phyloP scores from a whole-genome alignment of 2,329 filamentous ascomycete species.

The Sclerotinia minor region DNA sequence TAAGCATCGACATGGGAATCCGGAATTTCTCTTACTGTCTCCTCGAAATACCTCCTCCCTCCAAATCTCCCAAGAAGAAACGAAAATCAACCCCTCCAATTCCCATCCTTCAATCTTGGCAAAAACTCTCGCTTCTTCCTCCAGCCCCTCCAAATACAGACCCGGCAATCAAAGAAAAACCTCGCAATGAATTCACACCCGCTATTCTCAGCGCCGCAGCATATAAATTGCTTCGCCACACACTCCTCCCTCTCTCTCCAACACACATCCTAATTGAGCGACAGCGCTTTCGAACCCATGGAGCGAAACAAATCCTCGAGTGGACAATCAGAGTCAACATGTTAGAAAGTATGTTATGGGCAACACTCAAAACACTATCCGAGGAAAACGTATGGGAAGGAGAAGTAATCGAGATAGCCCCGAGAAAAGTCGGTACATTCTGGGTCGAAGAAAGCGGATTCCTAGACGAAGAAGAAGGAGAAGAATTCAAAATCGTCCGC shows the following conservation, averaged over 20 bases:
- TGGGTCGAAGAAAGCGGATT: slow-evolving; percentile 47
- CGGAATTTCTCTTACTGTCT: slow-evolving; percentile 77
- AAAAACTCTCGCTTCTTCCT: slow-evolving; percentile 29
- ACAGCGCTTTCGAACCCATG: slow-evolving; percentile 61
- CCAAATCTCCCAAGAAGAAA: neutral
- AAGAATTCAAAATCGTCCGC: slow-evolving; percentile 40
- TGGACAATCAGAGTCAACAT: slow-evolving; percentile 84
- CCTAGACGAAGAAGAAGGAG: slow-evolving; percentile 26
- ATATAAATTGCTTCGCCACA: slow-evolving; percentile 52
- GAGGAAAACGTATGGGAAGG: slow-evolving; percentile 47
- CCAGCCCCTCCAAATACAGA: slow-evolving; percentile 24
- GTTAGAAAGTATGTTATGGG: slow-evolving; percentile 79
- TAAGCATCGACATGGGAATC: slow-evolving; percentile 85
- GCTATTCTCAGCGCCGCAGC: slow-evolving; percentile 55
- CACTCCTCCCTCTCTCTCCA: slow-evolving; percentile 54
- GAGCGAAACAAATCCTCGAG: slow-evolving; percentile 67
- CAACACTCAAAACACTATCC: slow-evolving; percentile 59
- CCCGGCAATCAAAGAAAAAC: slow-evolving; percentile 26
- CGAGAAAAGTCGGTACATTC: slow-evolving; percentile 56
- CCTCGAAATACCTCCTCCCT: slow-evolving; percentile 43
- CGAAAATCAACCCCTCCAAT: neutral
- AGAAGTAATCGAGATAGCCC: slow-evolving; percentile 53
- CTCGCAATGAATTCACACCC: slow-evolving; percentile 52
- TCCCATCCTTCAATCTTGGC: slow-evolving; percentile 22
- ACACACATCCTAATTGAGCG: slow-evolving; percentile 69